These are phyloP conservation scores for Yarrowia deformans DNA, from an alignment of 805 yeast genomes.

Conservation along the genomic window DNA sequence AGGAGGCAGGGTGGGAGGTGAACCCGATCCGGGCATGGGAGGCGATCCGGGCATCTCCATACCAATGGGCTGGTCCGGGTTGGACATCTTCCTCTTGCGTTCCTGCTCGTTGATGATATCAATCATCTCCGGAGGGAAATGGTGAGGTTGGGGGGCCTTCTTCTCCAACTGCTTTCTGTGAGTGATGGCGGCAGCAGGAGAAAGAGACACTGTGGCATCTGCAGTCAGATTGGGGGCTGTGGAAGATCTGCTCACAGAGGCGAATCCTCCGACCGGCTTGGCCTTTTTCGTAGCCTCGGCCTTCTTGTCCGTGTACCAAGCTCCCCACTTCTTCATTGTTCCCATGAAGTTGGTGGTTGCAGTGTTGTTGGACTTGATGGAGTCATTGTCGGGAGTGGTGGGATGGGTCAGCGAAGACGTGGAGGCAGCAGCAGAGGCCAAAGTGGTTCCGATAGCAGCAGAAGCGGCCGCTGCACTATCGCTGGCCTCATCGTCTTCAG, in stretches of 20 bases:
- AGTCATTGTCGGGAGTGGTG: background rate
- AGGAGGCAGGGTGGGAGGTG: slow-evolving; percentile 22
- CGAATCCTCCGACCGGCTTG: slow-evolving; percentile 18
- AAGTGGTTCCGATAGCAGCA: slow-evolving; percentile 1
- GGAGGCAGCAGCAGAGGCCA: slow-evolving; percentile 33
- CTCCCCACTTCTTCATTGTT: slow-evolving; percentile 46
- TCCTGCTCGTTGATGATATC: slow-evolving; percentile 40
- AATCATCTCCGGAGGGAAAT: slow-evolving; percentile 48
- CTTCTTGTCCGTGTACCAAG: slow-evolving; percentile 45
- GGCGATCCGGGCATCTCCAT: slow-evolving; percentile 37
- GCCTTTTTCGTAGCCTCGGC: slow-evolving; percentile 13
- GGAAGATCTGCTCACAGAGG: slow-evolving; percentile 1
- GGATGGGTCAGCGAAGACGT: slow-evolving; percentile 9
- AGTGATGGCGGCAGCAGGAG: slow-evolving; percentile 21
- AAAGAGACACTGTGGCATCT: slow-evolving; percentile 8
- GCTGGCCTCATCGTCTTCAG: slow-evolving; percentile 10
- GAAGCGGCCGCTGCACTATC: background rate
- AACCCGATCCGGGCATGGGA: slow-evolving; percentile 3
- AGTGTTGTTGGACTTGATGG: slow-evolving; percentile 8
- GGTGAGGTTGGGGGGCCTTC: slow-evolving; percentile 46
- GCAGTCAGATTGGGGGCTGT: slow-evolving; percentile 25
- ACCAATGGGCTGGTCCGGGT: slow-evolving; percentile 30
- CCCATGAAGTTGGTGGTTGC: slow-evolving; percentile 23
- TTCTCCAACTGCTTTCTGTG: slow-evolving; percentile 28
- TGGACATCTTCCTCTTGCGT: slow-evolving; percentile 24